Evolutionary conservation across 371 early-diverging fungal genomes (phyloP).

Genomic region (Lichtheimia hyalospora): DNA sequence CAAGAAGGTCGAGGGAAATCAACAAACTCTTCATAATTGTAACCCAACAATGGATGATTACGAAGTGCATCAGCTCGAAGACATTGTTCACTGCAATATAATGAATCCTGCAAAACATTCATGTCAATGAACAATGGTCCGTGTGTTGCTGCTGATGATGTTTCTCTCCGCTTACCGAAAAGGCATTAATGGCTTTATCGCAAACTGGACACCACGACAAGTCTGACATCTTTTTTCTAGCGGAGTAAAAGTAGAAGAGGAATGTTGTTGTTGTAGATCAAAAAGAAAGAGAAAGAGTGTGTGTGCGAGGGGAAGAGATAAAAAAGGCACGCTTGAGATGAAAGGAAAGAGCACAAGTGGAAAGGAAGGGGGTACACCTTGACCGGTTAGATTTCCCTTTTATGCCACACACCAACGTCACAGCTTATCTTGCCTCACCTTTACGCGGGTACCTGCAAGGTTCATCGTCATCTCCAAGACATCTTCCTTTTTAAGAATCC

Average conservation of each 20-base stretch:
- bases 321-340: conserved; percentile 8
- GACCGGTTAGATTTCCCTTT: conserved; percentile 7
- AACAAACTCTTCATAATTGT: conserved; percentile 31
- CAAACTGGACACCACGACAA: conserved; percentile 23
- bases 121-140: background rate
- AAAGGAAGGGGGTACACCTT: background rate
- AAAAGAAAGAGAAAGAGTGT: conserved; percentile 1
- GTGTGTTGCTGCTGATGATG: background rate
- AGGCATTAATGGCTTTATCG: conserved; percentile 24
- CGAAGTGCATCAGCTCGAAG: conserved; percentile 26
- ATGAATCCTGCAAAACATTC: conserved; percentile 23
- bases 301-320: background rate
- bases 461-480: background rate
- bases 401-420: conserved; percentile 1
- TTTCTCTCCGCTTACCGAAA: conserved; percentile 15
- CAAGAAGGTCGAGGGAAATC: conserved; percentile 29
- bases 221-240: conserved; percentile 14
- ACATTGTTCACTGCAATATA: conserved; percentile 36
- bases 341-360: conserved; percentile 1
- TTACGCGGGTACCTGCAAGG: conserved; percentile 14
- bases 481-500: background rate
- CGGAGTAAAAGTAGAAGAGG: conserved; percentile 1
- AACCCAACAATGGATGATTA: conserved; percentile 33
- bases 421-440: background rate
- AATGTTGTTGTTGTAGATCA: background rate